Base-by-base conservation (phyloP, 176 grass and related monocot species). In the Phragmites australis region DNA sequence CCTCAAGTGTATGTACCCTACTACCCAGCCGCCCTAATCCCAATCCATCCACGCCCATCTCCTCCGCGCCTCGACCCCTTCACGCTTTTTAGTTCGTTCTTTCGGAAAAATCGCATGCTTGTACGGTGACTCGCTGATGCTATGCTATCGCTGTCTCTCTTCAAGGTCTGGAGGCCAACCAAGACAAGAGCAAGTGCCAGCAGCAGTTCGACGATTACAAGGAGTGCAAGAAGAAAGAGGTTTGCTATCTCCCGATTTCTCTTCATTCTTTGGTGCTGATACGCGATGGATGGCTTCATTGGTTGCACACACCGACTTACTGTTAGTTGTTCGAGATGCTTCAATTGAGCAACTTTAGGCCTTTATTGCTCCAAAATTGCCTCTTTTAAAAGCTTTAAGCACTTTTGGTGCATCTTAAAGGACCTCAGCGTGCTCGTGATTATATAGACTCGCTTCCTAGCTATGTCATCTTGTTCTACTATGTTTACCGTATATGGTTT, bases 161-260 rank as follows among this genome's bases (percentile, higher is more conserved):
- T n/a, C 16, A 79, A 97, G 94, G 91, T 86, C 29, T 97, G 60
- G 91, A 97, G 81, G 76, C 65, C 46, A 91, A 93, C 69, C 68
- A 81, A 31, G 89, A 97, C 81, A 93, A 93, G 94, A 93, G 89
- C 84, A 90, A 91, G 81, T 97, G 94, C 74, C 94, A 91, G 63
- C 84, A 93, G 76, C 85, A 93, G 68, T 97, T 97, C 32, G 91
- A 97, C 66, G 78, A 93, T 55, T 97, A 97, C 32, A 97, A 97
- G 71, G 91, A 97, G 75, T 97, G 94, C 77, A 97, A 97, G 64
- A 97, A 93, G 87, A 97, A 84, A 82, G 94, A 97, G 91, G 94
- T 93, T 75, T 42, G 16, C 23, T 80, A 22, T 6, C 22, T n/a
- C 25, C 40, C 18, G 6, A n/a, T 18, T 54, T 18, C 14, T 43